Base-by-base conservation (phyloP, 2,329 filamentous ascomycete genomes). In the Talaromyces sp. region DNA sequence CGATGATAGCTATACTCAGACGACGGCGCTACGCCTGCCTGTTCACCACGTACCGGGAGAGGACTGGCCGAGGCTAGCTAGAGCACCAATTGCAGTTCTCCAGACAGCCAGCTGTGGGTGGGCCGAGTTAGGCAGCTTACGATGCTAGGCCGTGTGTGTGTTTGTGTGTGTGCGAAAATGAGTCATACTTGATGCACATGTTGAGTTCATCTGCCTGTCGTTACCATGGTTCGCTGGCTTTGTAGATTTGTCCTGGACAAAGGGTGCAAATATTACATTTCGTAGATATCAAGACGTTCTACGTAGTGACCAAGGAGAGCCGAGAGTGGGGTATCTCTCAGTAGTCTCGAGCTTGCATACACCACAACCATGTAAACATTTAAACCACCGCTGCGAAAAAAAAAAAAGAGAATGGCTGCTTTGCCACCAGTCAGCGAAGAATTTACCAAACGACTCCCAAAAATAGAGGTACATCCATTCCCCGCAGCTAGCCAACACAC, bases 371-470 rank as follows among this genome's bases (percentile, higher is more conserved):
- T 38, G 35, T 38, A 38, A 38, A 38, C 35, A 38, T 38, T 14
- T 17, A 35, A 35, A 35, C 32, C 14, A 17, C 13, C 32, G 10
- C 10, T 32, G 10, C 31, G n/a, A n/a, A n/a, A n/a, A n/a, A n/a
- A n/a, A n/a, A n/a, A n/a, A 35, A 35, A 35, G 11, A 50, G 26
- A 26, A 50, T 50, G 43, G 3, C 43, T 26, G 26, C 13, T 3
- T 57, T 51, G 21, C 19, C 35, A 4, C 31, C 65, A 8, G 72
- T 75, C n/a, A 68, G 70, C 43, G 52, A 61, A 29, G 54, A 51
- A 10, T 76, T 76, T 46, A 73, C 71, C 3, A 70, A 66, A 61
- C 63, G 65, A 10, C 62, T 76, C 7, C 74, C 74, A 6, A 76
- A 76, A 56, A 67, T 75, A 41, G 74, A 76, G 68, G 73, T 75